Conservation (phyloP, 1,284 basidiomycete genomes). For the Puccinia coronata region DNA sequence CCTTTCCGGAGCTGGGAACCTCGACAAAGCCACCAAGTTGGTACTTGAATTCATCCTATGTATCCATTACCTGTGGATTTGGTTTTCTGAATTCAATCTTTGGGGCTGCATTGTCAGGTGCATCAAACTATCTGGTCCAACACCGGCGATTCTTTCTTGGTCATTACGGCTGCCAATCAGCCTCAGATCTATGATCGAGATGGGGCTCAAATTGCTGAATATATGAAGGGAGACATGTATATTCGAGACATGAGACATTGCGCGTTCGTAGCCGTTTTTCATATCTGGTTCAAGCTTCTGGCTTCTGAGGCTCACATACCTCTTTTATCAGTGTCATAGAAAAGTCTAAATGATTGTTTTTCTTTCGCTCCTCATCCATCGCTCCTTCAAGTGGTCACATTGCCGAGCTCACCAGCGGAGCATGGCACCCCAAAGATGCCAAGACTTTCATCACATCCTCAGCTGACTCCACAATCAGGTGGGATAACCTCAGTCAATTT, state of each 20-base stretch:
- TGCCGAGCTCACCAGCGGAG: slow-evolving; percentile 81
- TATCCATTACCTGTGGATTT: too few relatives aligned
- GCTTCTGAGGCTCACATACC: neutral
- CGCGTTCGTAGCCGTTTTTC: slow-evolving; percentile 64
- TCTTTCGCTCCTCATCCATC: neutral
- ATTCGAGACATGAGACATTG: slow-evolving; percentile 98
- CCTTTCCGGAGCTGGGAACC: slow-evolving; percentile 97
- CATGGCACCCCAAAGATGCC: slow-evolving; percentile 84
- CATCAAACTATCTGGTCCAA: slow-evolving; percentile 84
- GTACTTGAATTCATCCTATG: too few relatives aligned
- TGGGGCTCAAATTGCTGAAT: slow-evolving; percentile 75
- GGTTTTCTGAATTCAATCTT: too few relatives aligned
- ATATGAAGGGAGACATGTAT: slow-evolving; percentile 93
- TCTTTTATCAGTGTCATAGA: slow-evolving; percentile 7
- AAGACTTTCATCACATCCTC: slow-evolving; percentile 85
- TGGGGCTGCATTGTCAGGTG: slow-evolving; percentile 64
- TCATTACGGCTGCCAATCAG: slow-evolving; percentile 78
- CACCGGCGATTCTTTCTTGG: slow-evolving; percentile 79
- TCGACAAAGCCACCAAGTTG: slow-evolving; percentile 84
- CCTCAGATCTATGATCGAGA: slow-evolving; percentile 85
- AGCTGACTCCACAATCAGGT: slow-evolving; percentile 92
- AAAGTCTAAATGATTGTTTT: slow-evolving; percentile 42
- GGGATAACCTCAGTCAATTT: slow-evolving; percentile 54
- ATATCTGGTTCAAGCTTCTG: neutral
- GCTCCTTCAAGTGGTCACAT: slow-evolving; percentile 76